Evolutionary conservation across 768 basidiomycete genomes (phyloP), one percentile per base, ranked within the genome.

Genomic region (Suillus discolor): DNA sequence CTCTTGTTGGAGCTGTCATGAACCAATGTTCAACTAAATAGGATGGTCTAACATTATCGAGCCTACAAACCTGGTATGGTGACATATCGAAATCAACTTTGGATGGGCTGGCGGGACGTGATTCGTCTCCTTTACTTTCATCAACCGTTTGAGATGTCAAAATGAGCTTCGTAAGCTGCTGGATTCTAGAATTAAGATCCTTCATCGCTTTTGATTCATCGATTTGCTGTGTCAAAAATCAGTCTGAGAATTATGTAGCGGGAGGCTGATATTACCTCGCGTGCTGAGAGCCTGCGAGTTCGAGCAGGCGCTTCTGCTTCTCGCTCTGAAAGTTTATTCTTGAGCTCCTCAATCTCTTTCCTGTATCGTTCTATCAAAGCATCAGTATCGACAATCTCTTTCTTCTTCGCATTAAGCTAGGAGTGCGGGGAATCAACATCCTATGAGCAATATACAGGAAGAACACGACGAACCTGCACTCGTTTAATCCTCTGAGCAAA

Each of bases 321-420:
- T 45, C 87, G 81, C 67, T 92, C 91, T 16, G 83, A 78, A 49
- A 96, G 82, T 49, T 93, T 85, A 3, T 75, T 79, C 80, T 90
- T 92, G 62, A 99, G 87, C 49, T 92, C 91, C 59, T 96, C 96
- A 63, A 99, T 97, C 79, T 99, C 95, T 71, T 92, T 93, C 70
- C 93, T 87, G 75, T 99, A 98, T 61, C 94, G 86, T 80, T 97
- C 94, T 67, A 99, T 92, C 47, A 97, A 83, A 0, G 95, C 96
- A 66, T 96, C 93, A 0, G 94, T 95, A 70, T 97, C 94, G 4
- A 97, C 88, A 13, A 98, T 82, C 75, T 97, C 96, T 76, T 94
- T 96, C 88, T 94, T 95, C 80, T 92, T 88, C 4, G 96, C 96
- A 66, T 90, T 86, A 44, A 98, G 59, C 59, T 60, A 60, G 18